Evolutionary conservation across 306 rosid genomes (phyloP).

Genomic region (Ormosia emarginata): DNA sequence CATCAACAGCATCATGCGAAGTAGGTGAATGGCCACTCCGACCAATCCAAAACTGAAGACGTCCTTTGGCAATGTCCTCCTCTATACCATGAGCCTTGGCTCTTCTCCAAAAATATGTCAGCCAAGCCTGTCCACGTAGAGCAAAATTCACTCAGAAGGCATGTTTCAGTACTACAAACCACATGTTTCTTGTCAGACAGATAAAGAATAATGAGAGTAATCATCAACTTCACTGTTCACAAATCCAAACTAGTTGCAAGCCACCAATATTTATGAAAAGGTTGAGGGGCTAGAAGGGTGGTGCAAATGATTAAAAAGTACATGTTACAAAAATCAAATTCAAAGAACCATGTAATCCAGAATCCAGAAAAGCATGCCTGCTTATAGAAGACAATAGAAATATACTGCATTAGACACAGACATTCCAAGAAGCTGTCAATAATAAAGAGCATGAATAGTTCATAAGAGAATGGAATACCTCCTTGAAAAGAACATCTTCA

Average conservation of each 20-base stretch:
- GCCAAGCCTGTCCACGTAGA: slow-evolving; percentile 76
- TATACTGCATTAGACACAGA: neutral
- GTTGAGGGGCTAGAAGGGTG: neutral
- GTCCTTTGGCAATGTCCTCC: slow-evolving; percentile 76
- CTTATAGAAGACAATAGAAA: neutral
- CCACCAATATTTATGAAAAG: slow-evolving; percentile 1
- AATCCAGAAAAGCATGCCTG: slow-evolving; percentile 9
- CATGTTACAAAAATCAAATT: neutral
- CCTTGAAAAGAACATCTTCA: slow-evolving; percentile 98
- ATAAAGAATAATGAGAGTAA: neutral
- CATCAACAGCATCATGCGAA: slow-evolving; percentile 93
- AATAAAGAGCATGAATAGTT: slow-evolving; percentile 22
- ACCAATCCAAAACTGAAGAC: slow-evolving; percentile 87
- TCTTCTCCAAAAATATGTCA: slow-evolving; percentile 97
- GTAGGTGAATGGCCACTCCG: slow-evolving; percentile 83
- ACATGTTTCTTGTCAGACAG: neutral
- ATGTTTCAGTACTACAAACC: slow-evolving; percentile 19
- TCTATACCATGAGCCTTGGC: slow-evolving; percentile 87
- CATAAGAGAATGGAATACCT: slow-evolving; percentile 44
- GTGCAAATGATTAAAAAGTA: slow-evolving; percentile 1
- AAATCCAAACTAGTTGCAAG: slow-evolving; percentile 8
- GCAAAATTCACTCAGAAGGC: slow-evolving; percentile 18
- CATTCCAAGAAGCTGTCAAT: neutral
- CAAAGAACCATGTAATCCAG: neutral
- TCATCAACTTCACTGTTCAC: slow-evolving; percentile 8